Base-by-base conservation (phyloP, 108 stramenopile genomes). In the Aurantiochytrium sp. region DNA sequence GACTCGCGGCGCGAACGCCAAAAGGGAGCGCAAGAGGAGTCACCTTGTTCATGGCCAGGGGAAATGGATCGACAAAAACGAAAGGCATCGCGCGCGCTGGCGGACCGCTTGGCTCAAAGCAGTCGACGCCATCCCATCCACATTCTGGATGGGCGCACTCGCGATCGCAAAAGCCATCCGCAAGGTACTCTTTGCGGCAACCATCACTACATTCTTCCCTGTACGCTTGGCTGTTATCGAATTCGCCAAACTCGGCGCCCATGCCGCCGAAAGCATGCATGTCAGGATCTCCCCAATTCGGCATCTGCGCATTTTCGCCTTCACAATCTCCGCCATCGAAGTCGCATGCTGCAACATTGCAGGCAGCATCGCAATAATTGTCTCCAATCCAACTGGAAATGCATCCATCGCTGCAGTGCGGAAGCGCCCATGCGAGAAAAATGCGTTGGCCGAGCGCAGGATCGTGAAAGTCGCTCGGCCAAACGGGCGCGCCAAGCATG, bases 301-400 rank as follows among this genome's bases (percentile, higher is more conserved):
- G 87, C 60, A 60, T 59, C 21, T 23, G 23, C 3, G 88, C 25
- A 25, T 28, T 21, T 60, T 42, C 69, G 16, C 73, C 53, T 14
- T 64, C 90, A 60, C 93, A 93, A 64, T 93, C 93, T 4, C 93
- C 93, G 5, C 21, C 91, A 87, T 93, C 93, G 44, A 57, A 93
- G 6, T 23, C 89, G 59, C 93, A 93, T 6, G 19, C 90, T 44
- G 0, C 25, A 3, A 35, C 83, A 53, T 93, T 92, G 83, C 93
- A 93, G 3, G 51, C 87, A 5, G 51, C 29, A 87, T 94, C 93
- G 90, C 93, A 94, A 44, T 87, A 89, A n/a, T 91, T 91, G 64
- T 94, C 93, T n/a, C 93, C 93, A 4, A 94, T 47, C 92, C 92
- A 94, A n/a, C 58, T 49, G n/a, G 90, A 59, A 2, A 58, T 18